Conservation (phyloP, 176 grass and related monocot species). For the Calamus simplicifolius region DNA sequence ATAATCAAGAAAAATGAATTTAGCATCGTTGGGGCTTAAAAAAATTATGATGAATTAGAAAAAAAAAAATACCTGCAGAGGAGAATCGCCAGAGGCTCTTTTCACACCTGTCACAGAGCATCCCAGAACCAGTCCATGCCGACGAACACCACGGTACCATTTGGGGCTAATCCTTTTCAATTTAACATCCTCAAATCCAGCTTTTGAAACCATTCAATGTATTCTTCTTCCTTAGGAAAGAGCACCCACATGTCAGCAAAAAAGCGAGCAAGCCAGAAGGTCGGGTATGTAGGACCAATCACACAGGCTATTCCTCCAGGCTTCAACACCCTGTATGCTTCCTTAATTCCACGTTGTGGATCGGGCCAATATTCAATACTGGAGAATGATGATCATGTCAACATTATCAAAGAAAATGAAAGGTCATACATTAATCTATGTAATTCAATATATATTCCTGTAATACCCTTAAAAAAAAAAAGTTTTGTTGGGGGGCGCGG, state of each 20-base stretch:
- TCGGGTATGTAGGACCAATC: conserved; percentile 80
- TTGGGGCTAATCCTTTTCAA: conserved; percentile 87
- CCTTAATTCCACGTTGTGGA: conserved; percentile 81
- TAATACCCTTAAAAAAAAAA: no score
- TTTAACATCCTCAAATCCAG: conserved; percentile 81
- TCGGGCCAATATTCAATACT: conserved; percentile 97
- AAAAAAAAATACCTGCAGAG: conserved; percentile 39
- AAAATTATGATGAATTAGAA: background rate
- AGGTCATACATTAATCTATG: no score
- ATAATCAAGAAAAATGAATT: no score
- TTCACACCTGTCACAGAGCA: conserved; percentile 91
- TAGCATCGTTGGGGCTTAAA: no score
- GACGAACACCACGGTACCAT: conserved; percentile 82
- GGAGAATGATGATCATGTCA: conserved; percentile 9
- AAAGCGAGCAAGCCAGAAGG: conserved; percentile 84
- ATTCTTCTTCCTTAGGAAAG: conserved; percentile 92
- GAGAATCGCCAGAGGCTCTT: conserved; percentile 63
- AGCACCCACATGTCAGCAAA: conserved; percentile 98
- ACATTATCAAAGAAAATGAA: conserved; percentile 3
- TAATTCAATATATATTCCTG: no score
- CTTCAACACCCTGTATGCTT: conserved; percentile 84
- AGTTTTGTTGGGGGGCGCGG: no score
- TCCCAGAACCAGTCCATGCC: conserved; percentile 85
- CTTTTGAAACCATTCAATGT: conserved; percentile 87
- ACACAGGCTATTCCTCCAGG: conserved; percentile 55